These are phyloP conservation scores for Hanseniaspora singularis DNA, from an alignment of 805 yeast species.

Conservation along the genomic window DNA sequence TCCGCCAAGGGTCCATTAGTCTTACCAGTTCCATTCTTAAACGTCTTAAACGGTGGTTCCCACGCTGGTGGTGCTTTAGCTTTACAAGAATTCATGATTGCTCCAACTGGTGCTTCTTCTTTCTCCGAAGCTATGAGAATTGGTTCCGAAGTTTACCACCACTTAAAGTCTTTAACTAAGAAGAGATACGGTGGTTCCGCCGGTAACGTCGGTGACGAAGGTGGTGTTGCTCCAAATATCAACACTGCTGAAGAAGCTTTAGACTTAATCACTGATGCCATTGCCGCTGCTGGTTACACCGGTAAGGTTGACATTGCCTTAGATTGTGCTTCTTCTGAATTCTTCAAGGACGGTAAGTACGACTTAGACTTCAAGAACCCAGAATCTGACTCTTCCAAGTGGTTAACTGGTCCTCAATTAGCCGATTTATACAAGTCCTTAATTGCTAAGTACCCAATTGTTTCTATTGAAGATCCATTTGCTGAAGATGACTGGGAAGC, in stretches of 20 bases:
- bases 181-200: constrained; percentile 95
- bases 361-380: constrained; percentile 99
- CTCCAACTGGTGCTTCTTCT: constrained; percentile 78
- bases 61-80: constrained; percentile 99
- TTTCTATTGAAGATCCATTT: constrained; percentile 96
- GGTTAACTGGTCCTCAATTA: constrained; percentile 81
- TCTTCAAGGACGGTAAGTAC: constrained; percentile 92
- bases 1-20: constrained; percentile 69
- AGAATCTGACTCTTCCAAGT: constrained; percentile 74
- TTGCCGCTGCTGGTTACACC: constrained; percentile 87
- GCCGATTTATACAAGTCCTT: constrained; percentile 73
- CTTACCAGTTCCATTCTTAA: constrained; percentile 97
- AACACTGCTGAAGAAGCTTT: constrained; percentile 93
- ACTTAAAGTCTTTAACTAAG: constrained; percentile 83
- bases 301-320: constrained; percentile 86
- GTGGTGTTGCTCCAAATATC: constrained; percentile 99
- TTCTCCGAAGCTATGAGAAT: constrained; percentile 94
- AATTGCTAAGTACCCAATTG: constrained; percentile 87
- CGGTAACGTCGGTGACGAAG: constrained; percentile 99
- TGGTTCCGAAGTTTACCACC: constrained; percentile 97
- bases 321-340: constrained; percentile 96
- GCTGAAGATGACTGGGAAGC: constrained; percentile 99
- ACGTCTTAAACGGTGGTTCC: constrained; percentile 98
- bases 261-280: constrained; percentile 82
- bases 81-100: constrained; percentile 99